Evolutionary conservation across 2,329 filamentous ascomycete genomes (phyloP), one percentile per base, ranked within the genome.

Genomic region (Fusarium guadeloupense): DNA sequence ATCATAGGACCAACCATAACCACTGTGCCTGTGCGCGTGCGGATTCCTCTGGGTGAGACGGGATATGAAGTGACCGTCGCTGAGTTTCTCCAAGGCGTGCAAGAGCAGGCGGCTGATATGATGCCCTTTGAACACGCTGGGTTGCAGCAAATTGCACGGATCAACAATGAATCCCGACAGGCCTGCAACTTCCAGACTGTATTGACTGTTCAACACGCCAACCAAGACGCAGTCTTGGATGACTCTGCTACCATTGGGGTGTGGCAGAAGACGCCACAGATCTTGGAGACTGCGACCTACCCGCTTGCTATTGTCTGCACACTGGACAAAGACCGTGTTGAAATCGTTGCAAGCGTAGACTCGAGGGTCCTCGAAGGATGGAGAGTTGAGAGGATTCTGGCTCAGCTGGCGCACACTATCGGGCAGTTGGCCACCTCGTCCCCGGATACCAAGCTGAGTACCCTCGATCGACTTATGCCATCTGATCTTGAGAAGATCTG

Each of bases 101-200:
- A 55, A 30, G 52, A 55, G 20, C 45, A 55, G 21, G 30, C 52
- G 28, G 45, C 44, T 31, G 52, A 55, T 30, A 55, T 55, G 52
- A 55, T 55, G 45, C 45, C 52, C 4, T 50, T 50, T 44, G 52
- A 55, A 21, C 52, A 55, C 16, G 38, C 52, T 16, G 52, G 52
- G 20, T 17, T 55, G 17, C 52, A 55, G 5, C 33, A 55, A 4
- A 55, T 55, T 13, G 16, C 39, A 1, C 52, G 45, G 9, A 50
- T 55, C 20, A 55, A 45, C 34, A 50, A 13, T 16, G 26, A 55
- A 19, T 16, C 52, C 6, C 45, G 42, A n/a, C 26, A 34, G 26
- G 52, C 52, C n/a, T 55, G 52, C 20, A 50, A 35, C 17, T 55
- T 55, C 16, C 52, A 55, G 25, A 55, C 52, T 2, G 4, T 20